Percentiles rank a stretch among this genome's conserved stretches.
These are phyloP conservation scores for Blastomyces gilchristii DNA, from an alignment of 2,329 filamentous ascomycete genomes.

Conservation along the genomic window DNA sequence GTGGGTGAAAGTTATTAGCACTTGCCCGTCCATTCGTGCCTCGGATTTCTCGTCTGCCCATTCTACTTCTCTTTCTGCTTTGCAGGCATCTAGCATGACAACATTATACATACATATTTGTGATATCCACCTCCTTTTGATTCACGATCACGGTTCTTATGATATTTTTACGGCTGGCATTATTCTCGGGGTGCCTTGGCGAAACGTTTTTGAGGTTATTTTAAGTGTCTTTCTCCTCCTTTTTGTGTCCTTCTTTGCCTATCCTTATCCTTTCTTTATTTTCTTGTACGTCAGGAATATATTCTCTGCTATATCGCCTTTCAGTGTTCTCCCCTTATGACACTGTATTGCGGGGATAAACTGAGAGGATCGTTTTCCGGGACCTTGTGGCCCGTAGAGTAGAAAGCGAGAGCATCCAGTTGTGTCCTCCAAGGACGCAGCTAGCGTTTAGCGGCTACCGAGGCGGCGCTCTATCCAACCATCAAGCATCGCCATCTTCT, in stretches of 20 bases:
- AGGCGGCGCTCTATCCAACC: neutral
- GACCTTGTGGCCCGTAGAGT: neutral
- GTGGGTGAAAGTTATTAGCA: conserved; percentile 49
- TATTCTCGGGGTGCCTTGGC: conserved; percentile 9
- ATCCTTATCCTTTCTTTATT: neutral
- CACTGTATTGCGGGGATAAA: neutral
- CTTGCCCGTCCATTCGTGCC: conserved; percentile 6
- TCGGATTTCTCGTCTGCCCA: conserved; percentile 10
- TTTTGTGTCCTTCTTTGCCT: neutral
- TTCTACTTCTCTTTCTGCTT: conserved; percentile 6
- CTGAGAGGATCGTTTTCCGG: neutral
- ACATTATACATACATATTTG: conserved; percentile 16
- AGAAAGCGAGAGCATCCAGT: neutral
- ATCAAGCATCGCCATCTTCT: neutral
- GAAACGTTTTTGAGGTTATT: conserved; percentile 3
- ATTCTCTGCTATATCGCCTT: neutral
- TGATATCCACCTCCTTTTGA: conserved; percentile 9
- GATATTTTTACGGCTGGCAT: conserved; percentile 5
- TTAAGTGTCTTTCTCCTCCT: neutral
- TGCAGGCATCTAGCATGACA: conserved; percentile 13
- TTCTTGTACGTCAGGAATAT: neutral
- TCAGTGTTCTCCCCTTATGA: neutral
- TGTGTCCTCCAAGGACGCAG: neutral
- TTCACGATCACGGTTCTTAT: conserved; percentile 3
- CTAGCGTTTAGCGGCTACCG: neutral